phyloP scores from a whole-genome alignment of 2,329 filamentous ascomycete genomes.

The Beauveria sp. region DNA sequence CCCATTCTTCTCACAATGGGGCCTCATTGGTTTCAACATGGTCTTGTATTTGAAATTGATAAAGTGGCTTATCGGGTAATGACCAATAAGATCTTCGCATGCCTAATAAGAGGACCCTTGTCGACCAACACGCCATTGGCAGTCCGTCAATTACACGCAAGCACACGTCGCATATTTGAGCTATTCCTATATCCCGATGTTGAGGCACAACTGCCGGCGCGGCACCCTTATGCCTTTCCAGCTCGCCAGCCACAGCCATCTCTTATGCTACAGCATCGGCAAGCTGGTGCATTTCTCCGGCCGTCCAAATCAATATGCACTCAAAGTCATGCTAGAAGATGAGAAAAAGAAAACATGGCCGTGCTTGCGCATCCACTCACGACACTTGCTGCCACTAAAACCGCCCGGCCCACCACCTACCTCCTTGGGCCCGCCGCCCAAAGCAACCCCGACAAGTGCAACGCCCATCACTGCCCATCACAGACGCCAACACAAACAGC shows the following conservation, averaged over 20 bases:
- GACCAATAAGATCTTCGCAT: background rate
- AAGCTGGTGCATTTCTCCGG: background rate
- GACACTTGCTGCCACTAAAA: background rate
- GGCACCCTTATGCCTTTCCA: background rate
- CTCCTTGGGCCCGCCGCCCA: background rate
- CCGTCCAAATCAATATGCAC: background rate
- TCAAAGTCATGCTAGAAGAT: background rate
- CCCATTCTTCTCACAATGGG: background rate
- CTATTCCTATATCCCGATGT: background rate
- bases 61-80: background rate
- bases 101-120: no score
- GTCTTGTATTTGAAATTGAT: background rate
- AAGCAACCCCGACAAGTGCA: background rate
- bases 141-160: no score
- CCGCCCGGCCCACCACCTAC: background rate
- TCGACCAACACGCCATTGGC: no score
- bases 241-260: background rate
- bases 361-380: background rate
- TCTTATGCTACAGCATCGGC: background rate
- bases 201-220: background rate
- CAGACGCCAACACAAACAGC: background rate
- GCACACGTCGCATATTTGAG: background rate
- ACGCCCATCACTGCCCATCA: background rate
- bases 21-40: background rate
- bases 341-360: constrained; percentile 8